A percentile compares a stretch with the other conserved stretches of the same genome.
Evolutionary conservation across 441 rosid genomes (phyloP).

Genomic region (Biscutella laevigata): DNA sequence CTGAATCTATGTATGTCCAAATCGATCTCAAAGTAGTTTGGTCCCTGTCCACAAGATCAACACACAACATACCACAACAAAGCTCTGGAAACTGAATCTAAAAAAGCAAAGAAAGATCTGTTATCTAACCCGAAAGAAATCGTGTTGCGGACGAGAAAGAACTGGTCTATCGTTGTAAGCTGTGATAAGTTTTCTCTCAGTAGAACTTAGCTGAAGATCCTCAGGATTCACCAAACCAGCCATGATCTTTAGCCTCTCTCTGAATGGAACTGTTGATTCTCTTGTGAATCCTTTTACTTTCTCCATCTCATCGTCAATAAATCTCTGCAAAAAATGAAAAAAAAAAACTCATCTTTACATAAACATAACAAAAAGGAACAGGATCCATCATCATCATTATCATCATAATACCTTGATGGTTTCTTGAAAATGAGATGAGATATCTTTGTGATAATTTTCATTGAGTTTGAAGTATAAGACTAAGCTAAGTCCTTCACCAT

Average conservation of each 20-base stretch:
- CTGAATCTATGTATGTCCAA: constrained; percentile 75
- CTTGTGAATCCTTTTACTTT: constrained; percentile 58
- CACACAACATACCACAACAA: not conserved
- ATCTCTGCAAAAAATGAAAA: constrained; percentile 34
- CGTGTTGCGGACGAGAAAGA: constrained; percentile 82
- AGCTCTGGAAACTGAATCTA: not conserved
- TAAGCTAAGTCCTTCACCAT: constrained; percentile 88
- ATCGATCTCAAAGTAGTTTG: constrained; percentile 81
- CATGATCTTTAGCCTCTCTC: constrained; percentile 74
- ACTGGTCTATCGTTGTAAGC: constrained; percentile 75
- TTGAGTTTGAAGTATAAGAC: constrained; percentile 58
- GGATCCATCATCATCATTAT: constrained; percentile 3
- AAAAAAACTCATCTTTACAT: not conserved
- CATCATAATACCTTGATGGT: constrained; percentile 78
- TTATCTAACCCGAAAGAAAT: constrained; percentile 50
- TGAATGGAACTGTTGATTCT: constrained; percentile 55
- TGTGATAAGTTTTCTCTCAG: constrained; percentile 65
- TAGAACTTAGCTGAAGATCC: constrained; percentile 53
- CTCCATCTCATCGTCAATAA: constrained; percentile 66
- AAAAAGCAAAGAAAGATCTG: not conserved
- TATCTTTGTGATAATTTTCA: constrained; percentile 44
- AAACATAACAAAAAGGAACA: not conserved
- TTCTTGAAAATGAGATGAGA: constrained; percentile 57
- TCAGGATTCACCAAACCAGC: constrained; percentile 70
- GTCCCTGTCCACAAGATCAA: constrained; percentile 41